Evolutionary conservation across 78 protist species (phyloP), one percentile per base, ranked within the genome.

Genomic region (Speleostelium caveatum): DNA sequence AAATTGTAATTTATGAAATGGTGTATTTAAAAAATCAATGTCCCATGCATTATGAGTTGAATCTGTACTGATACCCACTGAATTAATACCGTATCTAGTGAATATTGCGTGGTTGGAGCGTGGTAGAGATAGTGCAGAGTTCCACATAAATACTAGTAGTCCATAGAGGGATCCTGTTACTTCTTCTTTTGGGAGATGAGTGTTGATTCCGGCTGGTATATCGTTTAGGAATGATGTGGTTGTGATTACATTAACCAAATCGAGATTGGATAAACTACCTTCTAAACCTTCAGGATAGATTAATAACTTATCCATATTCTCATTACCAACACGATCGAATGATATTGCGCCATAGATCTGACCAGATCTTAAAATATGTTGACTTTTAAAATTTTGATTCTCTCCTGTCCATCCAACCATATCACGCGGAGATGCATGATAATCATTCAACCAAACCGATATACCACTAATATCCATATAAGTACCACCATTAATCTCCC

Each of bases 391-490:
- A 2, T 49, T 53, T 33, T 26, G 14, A 28, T 10, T 32, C 24
- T 45, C n/a, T 6, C 10, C 53, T 12, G n/a, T 36, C 73, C 73
- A 66, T 10, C 73, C 73, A 36, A 66, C 73, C 35, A 42, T 36
- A 1, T 66, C 26, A 45, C 10, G n/a, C 10, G 53, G 53, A 5
- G 36, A 30, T 19, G 51, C 35, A 60, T 22, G 45, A 32, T 83
- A 83, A 58, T 83, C 91, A 59, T 83, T n/a, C 12, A 60, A 12
- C 91, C 91, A 83, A 10, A 83, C 91, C 17, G 91, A 83, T 12
- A 69, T 59, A 33, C 91, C 91, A 24, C 71, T 53, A 12, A 83
- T 58, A 58, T 83, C 91, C 77, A 83, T 67, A 17, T 36, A 36
- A 1, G 89, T 65, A 39, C 89, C 89, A 36, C 89, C 89, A 67